Evolutionary conservation across 208 protist genomes (phyloP).

Genomic region (Phytomonas sp.): DNA sequence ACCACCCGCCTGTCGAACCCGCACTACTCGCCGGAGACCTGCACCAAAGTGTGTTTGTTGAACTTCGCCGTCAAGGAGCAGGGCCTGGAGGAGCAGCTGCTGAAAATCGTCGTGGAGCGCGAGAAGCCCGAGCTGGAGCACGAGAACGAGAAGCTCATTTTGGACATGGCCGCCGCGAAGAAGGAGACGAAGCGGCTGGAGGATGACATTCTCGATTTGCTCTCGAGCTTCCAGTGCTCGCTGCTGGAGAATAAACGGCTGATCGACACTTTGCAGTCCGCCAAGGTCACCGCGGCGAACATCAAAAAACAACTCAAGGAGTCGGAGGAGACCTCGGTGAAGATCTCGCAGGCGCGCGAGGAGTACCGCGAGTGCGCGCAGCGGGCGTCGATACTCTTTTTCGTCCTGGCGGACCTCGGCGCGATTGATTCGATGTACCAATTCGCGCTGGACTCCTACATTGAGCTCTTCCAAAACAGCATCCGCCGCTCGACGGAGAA

Average conservation of each 20-base stretch:
- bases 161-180: constrained; percentile 90
- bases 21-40: constrained; percentile 97
- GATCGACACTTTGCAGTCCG: constrained; percentile 95
- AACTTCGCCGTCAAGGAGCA: constrained; percentile 98
- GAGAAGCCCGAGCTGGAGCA: constrained; percentile 97
- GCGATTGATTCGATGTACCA: constrained; percentile 99
- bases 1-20: constrained; percentile 97
- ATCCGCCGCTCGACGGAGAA: constrained; percentile 92
- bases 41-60: constrained; percentile 94
- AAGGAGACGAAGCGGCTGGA: constrained; percentile 95
- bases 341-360: constrained; percentile 95
- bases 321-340: constrained; percentile 91
- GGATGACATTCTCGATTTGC: constrained; percentile 95
- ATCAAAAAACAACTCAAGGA: constrained; percentile 91
- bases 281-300: constrained; percentile 94
- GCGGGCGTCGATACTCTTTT: constrained; percentile 96
- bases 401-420: constrained; percentile 95
- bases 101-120: constrained; percentile 96
- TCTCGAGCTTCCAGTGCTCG: constrained; percentile 88
- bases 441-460: constrained; percentile 97
- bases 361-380: constrained; percentile 93
- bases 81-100: constrained; percentile 97
- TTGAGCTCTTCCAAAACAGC: constrained; percentile 93
- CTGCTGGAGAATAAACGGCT: constrained; percentile 97
- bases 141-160: constrained; percentile 95